Evolutionary conservation across 2,329 filamentous ascomycete species (phyloP), one percentile per base, ranked within the genome.

Genomic region (Triangularia verruculosa): DNA sequence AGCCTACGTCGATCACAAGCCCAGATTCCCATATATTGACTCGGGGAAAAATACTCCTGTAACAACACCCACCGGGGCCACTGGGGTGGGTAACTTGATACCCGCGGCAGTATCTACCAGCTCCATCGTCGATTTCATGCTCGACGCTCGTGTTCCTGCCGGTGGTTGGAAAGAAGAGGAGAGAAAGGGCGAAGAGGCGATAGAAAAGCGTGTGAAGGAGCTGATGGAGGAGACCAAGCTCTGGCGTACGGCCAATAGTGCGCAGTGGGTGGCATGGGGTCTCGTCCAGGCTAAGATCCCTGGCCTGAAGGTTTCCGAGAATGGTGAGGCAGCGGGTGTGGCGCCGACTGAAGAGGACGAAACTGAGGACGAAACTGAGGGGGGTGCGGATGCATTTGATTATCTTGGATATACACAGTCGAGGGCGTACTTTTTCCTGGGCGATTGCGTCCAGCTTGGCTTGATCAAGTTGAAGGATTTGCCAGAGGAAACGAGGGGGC

Each of bases 191-290:
- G 87, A 91, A 65, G 85, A 88, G 64, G 80, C 82, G 54, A 80
- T 84, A 4, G 92, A 97, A 60, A 77, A 80, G 39, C 86, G 90
- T 70, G 83, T 96, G 5, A 80, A 86, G 57, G 84, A 86, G 59
- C 80, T 99, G 27, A 80, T 95, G 72, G 85, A 89, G 47, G 93
- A 98, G 78, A 88, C 92, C 2, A 82, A 87, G 15, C 80, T 96
- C 54, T 99, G 95, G 95, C 87, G 95, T 2, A 81, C 91, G 0
- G 91, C 92, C 43, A 96, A 95, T 77, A 93, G 89, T 34, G 92
- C 92, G 1, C 87, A 91, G 77, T 99, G 95, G 95, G 86, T 96
- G 24, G 91, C 93, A 1, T 99, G 95, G 95, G 95, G 95, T 24
- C 92, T 98, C 66, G 90, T 99, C 59, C 95, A 99, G 78, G 94